Evolutionary conservation across 148 eudicot species (phyloP).

Genomic region (Rhododendron williamsianum): DNA sequence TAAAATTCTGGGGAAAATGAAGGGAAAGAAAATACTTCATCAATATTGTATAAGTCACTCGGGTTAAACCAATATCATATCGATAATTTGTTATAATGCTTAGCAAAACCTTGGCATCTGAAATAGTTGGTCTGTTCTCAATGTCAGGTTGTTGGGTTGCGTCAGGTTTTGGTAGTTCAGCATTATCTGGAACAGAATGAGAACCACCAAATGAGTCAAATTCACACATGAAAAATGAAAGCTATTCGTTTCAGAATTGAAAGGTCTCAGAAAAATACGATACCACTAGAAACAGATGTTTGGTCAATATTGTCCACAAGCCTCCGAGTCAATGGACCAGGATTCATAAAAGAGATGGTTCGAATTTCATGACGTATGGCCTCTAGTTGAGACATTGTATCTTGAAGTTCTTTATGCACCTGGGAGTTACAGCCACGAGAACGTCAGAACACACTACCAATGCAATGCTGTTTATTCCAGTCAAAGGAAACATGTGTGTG

Average conservation of each 20-base stretch:
- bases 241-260: not conserved
- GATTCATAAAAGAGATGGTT: slow-evolving; percentile 70
- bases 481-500: not conserved
- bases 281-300: slow-evolving; percentile 35
- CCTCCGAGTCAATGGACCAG: slow-evolving; percentile 71
- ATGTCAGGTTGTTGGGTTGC: slow-evolving; percentile 15
- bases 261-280: not conserved
- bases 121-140: slow-evolving; percentile 14
- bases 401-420: slow-evolving; percentile 96
- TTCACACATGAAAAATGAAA: not conserved
- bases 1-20: slow-evolving; percentile 21
- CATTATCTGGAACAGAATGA: slow-evolving; percentile 18
- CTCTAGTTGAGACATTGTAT: slow-evolving; percentile 82
- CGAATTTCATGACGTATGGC: slow-evolving; percentile 89
- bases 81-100: not conserved
- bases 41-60: not conserved
- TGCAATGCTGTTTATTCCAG: not conserved
- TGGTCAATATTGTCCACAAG: slow-evolving; percentile 54
- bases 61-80: not conserved
- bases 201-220: not conserved
- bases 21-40: not conserved
- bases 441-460: not conserved
- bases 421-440: slow-evolving; percentile 14
- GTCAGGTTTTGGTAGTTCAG: slow-evolving; percentile 16
- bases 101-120: slow-evolving; percentile 12